Evolutionary conservation across 2,329 filamentous ascomycete species (phyloP).

Genomic region (Ophiostoma ips): DNA sequence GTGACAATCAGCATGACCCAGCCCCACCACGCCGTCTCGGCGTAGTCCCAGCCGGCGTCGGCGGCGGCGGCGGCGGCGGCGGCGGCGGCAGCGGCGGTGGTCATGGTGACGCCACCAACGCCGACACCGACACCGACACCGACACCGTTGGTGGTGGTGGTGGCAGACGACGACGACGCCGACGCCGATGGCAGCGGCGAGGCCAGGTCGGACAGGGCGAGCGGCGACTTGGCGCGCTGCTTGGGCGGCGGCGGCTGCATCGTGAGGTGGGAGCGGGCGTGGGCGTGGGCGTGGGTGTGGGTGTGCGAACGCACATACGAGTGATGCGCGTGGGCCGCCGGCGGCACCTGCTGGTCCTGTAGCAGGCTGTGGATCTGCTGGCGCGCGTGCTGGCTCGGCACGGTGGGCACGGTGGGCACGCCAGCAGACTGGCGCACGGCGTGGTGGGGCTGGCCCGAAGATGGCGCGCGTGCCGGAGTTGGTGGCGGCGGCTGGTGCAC

Average conservation of each 20-base stretch:
- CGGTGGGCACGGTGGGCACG: too few relatives aligned
- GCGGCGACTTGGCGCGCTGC: slow-evolving; percentile 40
- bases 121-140: slow-evolving; percentile 10
- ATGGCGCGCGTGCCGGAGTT: not conserved
- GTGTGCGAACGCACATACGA: too few relatives aligned
- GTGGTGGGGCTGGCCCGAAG: too few relatives aligned
- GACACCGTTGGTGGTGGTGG: not conserved
- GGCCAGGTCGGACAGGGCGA: slow-evolving; percentile 36
- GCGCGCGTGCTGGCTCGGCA: not conserved
- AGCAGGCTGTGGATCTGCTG: not conserved
- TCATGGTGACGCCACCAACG: slow-evolving; percentile 12
- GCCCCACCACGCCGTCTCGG: slow-evolving; percentile 95
- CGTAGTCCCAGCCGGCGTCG: slow-evolving; percentile 67
- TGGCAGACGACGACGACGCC: slow-evolving; percentile 16
- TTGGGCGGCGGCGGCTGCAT: slow-evolving; percentile 21
- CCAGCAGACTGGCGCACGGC: too few relatives aligned
- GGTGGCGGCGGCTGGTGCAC: not conserved
- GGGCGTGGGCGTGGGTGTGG: slow-evolving; percentile 15
- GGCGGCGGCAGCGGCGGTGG: slow-evolving; percentile 18
- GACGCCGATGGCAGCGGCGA: slow-evolving; percentile 27
- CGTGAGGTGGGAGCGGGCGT: slow-evolving; percentile 24
- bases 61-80: slow-evolving; percentile 15
- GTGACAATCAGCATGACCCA: slow-evolving; percentile 86
- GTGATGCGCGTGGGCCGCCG: too few relatives aligned
- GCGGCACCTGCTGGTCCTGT: not conserved